phyloP scores from a whole-genome alignment of 306 rosid species.

The Glycine soja region DNA sequence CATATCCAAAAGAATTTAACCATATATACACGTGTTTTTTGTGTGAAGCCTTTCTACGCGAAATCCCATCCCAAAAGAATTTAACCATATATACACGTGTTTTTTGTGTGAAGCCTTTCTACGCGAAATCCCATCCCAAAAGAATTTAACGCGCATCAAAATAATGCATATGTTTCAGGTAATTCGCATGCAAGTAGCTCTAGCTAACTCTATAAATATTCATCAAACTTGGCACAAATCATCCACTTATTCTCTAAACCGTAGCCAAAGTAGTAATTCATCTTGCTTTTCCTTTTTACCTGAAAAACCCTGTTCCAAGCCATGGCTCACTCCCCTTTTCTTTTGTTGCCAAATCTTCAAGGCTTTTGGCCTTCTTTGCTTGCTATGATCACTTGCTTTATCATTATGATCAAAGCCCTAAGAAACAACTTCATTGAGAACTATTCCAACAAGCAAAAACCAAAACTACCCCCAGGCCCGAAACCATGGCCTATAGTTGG shows the following conservation, averaged over 20 bases:
- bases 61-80: no score
- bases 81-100: no score
- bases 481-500: no score
- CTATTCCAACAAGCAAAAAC: no score
- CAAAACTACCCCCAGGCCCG: no score
- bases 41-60: no score
- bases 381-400: neutral
- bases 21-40: rapidly evolving
- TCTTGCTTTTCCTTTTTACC: neutral
- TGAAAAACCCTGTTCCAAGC: neutral
- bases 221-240: neutral
- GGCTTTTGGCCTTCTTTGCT: neutral
- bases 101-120: no score
- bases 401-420: neutral
- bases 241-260: neutral
- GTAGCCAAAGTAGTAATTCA: neutral
- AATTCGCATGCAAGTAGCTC: neutral
- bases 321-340: neutral
- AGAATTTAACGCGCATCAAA: no score
- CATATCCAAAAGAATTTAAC: no score
- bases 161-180: no score
- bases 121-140: no score
- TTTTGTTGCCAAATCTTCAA: neutral
- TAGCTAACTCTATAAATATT: neutral
- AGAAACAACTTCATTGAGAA: no score